phyloP scores from a whole-genome alignment of 495 filamentous ascomycete species.

The Podospora bellae-mahoneyi region DNA sequence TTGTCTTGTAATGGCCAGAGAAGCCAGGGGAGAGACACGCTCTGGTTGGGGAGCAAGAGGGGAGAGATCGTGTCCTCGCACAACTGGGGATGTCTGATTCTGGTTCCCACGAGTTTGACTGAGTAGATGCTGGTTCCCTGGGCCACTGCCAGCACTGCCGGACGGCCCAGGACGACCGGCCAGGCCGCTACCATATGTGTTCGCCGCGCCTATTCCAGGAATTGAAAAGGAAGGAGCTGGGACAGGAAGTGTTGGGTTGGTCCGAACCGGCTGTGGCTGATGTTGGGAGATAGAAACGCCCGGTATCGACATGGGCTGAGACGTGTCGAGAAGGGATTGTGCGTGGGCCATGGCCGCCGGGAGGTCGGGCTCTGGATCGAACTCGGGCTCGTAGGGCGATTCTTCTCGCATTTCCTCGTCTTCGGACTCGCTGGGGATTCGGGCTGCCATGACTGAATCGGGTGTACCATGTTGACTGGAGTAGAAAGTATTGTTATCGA shows the following conservation, averaged over 20 bases:
- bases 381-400: slow-evolving; percentile 34
- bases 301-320: slow-evolving; percentile 10
- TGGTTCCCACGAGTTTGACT: slow-evolving; percentile 30
- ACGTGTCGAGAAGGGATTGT: slow-evolving; percentile 8
- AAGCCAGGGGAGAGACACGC: slow-evolving; percentile 75
- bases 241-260: slow-evolving; percentile 13
- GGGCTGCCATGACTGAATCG: slow-evolving; percentile 40
- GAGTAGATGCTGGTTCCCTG: slow-evolving; percentile 34
- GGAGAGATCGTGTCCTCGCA: slow-evolving; percentile 53
- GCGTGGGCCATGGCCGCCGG: slow-evolving; percentile 15
- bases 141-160: slow-evolving; percentile 38
- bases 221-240: slow-evolving; percentile 12
- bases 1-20: slow-evolving; percentile 62
- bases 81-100: slow-evolving; percentile 34
- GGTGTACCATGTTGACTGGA: slow-evolving; percentile 68
- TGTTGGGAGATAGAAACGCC: slow-evolving; percentile 16
- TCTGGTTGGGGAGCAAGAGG: slow-evolving; percentile 80
- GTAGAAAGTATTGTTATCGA: slow-evolving; percentile 93
- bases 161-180: slow-evolving; percentile 40
- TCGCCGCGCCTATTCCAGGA: slow-evolving; percentile 10
- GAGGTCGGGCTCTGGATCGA: slow-evolving; percentile 25
- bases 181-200: slow-evolving; percentile 16
- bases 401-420: slow-evolving; percentile 43
- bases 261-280: not conserved
- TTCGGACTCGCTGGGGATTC: slow-evolving; percentile 41